Percentiles rank a stretch among this genome's conserved stretches.
Evolutionary conservation across 179 eudicot genomes (phyloP).

Genomic region (Monotropa hypopitys): DNA sequence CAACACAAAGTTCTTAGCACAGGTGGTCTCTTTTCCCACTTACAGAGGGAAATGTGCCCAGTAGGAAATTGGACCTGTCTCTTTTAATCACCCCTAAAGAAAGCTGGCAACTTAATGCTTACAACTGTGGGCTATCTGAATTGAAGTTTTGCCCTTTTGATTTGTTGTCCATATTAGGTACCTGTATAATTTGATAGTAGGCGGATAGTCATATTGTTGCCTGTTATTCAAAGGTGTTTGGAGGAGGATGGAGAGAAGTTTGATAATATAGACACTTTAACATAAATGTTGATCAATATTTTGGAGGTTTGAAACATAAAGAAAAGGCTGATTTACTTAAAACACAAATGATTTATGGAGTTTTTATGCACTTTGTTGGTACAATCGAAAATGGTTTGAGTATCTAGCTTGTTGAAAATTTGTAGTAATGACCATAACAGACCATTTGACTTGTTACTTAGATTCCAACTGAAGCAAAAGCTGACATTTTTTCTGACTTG

Average conservation of each 20-base stretch:
- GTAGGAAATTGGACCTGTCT: not conserved
- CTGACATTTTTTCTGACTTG: not conserved
- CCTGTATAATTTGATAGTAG: not conserved
- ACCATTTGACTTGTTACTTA: not conserved
- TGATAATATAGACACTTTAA: not conserved
- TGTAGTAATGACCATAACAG: not conserved
- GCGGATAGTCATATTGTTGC: not conserved
- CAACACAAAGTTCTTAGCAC: not conserved
- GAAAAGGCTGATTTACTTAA: not conserved
- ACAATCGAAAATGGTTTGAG: not conserved
- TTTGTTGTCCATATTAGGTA: not conserved
- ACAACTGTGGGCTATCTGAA: not conserved
- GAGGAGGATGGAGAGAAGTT: not conserved
- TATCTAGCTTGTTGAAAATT: not conserved
- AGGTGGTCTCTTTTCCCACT: not conserved
- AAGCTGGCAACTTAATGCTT: not conserved
- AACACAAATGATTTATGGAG: not conserved
- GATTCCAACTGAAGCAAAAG: not conserved
- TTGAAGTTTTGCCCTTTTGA: not conserved
- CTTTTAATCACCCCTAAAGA: not conserved
- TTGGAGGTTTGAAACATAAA: not conserved
- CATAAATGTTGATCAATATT: not conserved
- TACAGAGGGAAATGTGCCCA: not conserved
- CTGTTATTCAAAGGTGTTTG: not conserved
- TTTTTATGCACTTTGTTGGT: not conserved